Evolutionary conservation across 208 protist genomes (phyloP), one percentile per base, ranked within the genome.

Genomic region (Porcisia deanei): DNA sequence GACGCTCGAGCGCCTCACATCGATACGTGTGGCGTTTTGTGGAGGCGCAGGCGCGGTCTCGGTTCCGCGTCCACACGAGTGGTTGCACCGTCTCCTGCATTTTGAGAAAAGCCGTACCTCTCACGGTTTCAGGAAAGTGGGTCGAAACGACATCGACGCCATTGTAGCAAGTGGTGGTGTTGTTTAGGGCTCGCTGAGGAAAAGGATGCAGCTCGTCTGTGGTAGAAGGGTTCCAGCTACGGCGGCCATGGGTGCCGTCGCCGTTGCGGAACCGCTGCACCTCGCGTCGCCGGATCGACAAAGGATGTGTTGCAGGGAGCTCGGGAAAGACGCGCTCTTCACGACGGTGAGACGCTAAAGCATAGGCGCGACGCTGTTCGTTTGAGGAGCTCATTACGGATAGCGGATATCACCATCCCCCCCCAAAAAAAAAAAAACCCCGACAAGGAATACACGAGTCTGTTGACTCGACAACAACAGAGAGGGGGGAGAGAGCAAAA

Each of bases 181-280:
- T 76, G 63, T 79, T 87, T 12, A 88, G 73, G 0, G 90, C 83
- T 0, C 77, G 85, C 80, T 94, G 66, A 8, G 92, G 92, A 65
- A 97, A 97, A n/a, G 85, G 87, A 73, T 95, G 90, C 22, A 70
- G 82, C 80, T 94, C 89, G 54, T 95, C 90, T 43, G 75, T 66
- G 10, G 80, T 84, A 1, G 92, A 92, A 6, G 81, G 68, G 71
- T 97, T 92, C 88, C 90, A 97, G 0, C 83, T 85, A 16, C 85
- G 88, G 16, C 77, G 76, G 53, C 83, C 71, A 25, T 75, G 58
- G 20, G 72, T 63, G 43, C 65, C 81, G 18, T 80, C 74, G 14
- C 78, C 74, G 1, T 64, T 22, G n/a, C 80, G 67, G 55, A 91
- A 93, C 22, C 76, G 69, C 43, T 86, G 63, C 73, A 93, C 87